A percentile compares a stretch with the other conserved stretches of the same genome.
Conservation (phyloP, 2,329 filamentous ascomycete genomes). For the Pseudocercospora macadamiae region DNA sequence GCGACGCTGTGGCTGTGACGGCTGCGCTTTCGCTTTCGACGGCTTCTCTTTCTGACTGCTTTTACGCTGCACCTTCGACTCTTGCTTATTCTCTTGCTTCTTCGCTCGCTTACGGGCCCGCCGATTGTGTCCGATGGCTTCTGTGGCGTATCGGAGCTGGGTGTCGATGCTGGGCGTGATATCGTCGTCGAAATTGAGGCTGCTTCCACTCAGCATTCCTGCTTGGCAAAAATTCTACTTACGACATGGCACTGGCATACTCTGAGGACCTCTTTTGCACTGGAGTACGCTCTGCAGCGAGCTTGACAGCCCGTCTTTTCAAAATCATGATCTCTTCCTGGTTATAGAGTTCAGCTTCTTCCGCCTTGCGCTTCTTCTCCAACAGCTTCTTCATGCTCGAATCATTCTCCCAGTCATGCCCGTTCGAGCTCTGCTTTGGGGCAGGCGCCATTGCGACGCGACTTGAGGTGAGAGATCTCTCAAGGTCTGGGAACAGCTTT, state of each 20-base stretch:
- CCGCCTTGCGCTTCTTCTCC: conserved; percentile 12
- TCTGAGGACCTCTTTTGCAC: conserved; percentile 2
- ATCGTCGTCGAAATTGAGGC: conserved; percentile 18
- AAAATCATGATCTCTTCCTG: conserved; percentile 7
- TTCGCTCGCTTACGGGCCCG: background rate
- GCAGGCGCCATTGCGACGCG: background rate
- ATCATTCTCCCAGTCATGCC: conserved; percentile 12
- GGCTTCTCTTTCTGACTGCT: background rate
- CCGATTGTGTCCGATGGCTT: background rate
- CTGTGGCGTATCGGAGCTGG: background rate
- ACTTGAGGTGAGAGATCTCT: too few relatives aligned
- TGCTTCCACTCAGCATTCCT: conserved; percentile 4
- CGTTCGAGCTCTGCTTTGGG: background rate
- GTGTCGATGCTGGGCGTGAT: conserved; percentile 1
- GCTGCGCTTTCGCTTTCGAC: background rate
- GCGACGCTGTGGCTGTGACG: background rate
- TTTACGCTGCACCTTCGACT: background rate
- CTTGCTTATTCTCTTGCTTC: background rate
- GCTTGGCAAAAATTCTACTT: background rate
- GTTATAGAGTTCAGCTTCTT: conserved; percentile 19
- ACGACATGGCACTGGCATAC: background rate
- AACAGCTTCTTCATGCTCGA: conserved; percentile 10
- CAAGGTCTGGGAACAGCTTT: background rate
- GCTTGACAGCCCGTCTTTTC: conserved; percentile 17
- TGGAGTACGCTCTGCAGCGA: conserved; percentile 8